Evolutionary conservation across 352 stramenopile genomes (phyloP).

Genomic region (Phytophthora fragariae): DNA sequence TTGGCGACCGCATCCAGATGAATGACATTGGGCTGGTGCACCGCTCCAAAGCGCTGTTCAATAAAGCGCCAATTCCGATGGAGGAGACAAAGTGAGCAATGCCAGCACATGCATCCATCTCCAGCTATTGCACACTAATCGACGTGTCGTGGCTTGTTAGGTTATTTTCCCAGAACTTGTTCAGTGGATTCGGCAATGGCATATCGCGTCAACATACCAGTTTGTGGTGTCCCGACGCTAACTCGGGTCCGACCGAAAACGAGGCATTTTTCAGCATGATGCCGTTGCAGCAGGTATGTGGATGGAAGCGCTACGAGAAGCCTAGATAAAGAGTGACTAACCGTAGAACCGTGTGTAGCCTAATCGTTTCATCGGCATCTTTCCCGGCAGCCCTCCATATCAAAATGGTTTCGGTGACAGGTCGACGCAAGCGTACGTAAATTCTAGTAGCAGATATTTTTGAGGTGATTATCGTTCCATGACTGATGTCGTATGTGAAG

Average conservation of each 20-base stretch:
- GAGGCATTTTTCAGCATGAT: constrained; percentile 24
- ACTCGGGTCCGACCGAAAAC: neutral
- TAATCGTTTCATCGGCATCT: constrained; percentile 35
- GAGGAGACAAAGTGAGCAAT: constrained; percentile 43
- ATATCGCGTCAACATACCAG: constrained; percentile 35
- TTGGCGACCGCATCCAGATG: constrained; percentile 72
- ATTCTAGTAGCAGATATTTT: neutral
- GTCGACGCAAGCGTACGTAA: constrained; percentile 22
- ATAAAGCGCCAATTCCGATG: constrained; percentile 47
- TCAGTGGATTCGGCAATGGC: constrained; percentile 38
- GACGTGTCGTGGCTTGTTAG: constrained; percentile 17
- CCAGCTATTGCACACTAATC: constrained; percentile 8
- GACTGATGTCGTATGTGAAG: constrained; percentile 12
- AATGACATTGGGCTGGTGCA: constrained; percentile 50
- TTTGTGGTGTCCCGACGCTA: constrained; percentile 38
- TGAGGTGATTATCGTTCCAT: neutral
- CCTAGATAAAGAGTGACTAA: neutral
- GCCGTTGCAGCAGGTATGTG: constrained; percentile 33
- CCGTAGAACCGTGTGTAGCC: constrained; percentile 2
- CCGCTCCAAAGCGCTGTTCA: constrained; percentile 41
- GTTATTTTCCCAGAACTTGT: constrained; percentile 35
- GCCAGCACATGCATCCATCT: neutral
- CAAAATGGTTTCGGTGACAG: constrained; percentile 4
- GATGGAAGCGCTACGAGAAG: neutral
- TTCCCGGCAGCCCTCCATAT: constrained; percentile 10